These are phyloP conservation scores for Nakazawaea holstii DNA, from an alignment of 805 yeast species.

Conservation along the genomic window DNA sequence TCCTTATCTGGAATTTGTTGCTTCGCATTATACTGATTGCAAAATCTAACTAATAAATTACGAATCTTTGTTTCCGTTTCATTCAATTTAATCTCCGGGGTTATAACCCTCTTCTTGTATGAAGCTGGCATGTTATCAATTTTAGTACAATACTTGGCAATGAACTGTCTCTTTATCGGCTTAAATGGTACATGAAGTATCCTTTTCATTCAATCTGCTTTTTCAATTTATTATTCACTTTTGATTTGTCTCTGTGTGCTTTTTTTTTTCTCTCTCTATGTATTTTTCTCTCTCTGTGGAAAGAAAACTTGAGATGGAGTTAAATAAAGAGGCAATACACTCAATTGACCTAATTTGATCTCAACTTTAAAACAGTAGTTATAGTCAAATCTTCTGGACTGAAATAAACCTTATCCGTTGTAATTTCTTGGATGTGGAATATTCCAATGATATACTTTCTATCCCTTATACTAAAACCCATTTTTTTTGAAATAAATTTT, in stretches of 20 bases:
- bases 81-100: conserved; percentile 25
- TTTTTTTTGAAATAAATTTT: not conserved
- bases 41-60: conserved; percentile 34
- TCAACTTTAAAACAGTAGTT: no score
- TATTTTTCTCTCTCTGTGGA: no score
- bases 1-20: conserved; percentile 18
- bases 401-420: no score
- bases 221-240: no score
- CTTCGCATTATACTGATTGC: conserved; percentile 27
- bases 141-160: not conserved
- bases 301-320: no score
- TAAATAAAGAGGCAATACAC: no score
- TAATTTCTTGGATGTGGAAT: no score
- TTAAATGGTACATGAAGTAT: not conserved
- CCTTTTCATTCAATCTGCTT: conserved; percentile 3
- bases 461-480: not conserved
- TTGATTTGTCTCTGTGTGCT: not conserved
- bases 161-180: not conserved
- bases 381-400: no score
- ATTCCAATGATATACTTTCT: no score
- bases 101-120: not conserved
- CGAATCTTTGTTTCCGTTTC: conserved; percentile 38
- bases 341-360: no score
- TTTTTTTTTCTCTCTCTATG: no score
- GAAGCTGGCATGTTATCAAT: conserved; percentile 2